These are phyloP conservation scores for Aspergillus terreus DNA, from an alignment of 2,329 filamentous ascomycete species.

Conservation along the genomic window DNA sequence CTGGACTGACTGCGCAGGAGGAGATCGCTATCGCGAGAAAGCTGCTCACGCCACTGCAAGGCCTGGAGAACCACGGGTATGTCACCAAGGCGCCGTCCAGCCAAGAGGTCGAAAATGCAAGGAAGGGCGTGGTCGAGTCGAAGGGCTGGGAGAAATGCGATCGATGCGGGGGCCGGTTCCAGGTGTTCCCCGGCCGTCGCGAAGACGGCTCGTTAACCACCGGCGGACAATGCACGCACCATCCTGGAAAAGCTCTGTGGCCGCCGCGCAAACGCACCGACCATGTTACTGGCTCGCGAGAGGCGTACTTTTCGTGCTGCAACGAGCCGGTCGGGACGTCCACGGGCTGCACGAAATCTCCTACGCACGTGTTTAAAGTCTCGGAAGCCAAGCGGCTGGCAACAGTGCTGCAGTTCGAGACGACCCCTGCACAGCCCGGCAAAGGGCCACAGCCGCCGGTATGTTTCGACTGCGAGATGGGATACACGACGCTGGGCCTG, in stretches of 20 bases:
- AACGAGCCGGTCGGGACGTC: constrained; percentile 68
- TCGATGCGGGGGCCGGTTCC: constrained; percentile 79
- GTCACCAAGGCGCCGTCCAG: constrained; percentile 64
- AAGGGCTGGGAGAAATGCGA: constrained; percentile 85
- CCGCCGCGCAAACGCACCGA: constrained; percentile 54
- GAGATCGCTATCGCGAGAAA: constrained; percentile 64
- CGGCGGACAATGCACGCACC: constrained; percentile 74
- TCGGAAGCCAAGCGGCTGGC: constrained; percentile 73
- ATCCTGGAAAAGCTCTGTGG: constrained; percentile 68
- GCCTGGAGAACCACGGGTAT: constrained; percentile 70
- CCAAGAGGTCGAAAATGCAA: constrained; percentile 64
- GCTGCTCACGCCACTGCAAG: constrained; percentile 61
- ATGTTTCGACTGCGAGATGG: constrained; percentile 96
- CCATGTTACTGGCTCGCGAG: constrained; percentile 52
- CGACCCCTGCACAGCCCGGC: constrained; percentile 57
- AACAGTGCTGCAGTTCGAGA: constrained; percentile 70
- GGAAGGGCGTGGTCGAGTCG: constrained; percentile 61
- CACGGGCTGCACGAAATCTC: constrained; percentile 66
- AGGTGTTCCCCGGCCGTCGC: constrained; percentile 83
- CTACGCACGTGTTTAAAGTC: constrained; percentile 84
- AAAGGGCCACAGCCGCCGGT: constrained; percentile 49
- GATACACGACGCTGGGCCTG: constrained; percentile 81
- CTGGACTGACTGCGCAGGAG: constrained; percentile 63
- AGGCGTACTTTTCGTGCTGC: constrained; percentile 74
- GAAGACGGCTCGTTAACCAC: constrained; percentile 71